These are phyloP conservation scores for Drechslerella stenobrocha DNA, from an alignment of 2,329 filamentous ascomycete species.

Conservation along the genomic window DNA sequence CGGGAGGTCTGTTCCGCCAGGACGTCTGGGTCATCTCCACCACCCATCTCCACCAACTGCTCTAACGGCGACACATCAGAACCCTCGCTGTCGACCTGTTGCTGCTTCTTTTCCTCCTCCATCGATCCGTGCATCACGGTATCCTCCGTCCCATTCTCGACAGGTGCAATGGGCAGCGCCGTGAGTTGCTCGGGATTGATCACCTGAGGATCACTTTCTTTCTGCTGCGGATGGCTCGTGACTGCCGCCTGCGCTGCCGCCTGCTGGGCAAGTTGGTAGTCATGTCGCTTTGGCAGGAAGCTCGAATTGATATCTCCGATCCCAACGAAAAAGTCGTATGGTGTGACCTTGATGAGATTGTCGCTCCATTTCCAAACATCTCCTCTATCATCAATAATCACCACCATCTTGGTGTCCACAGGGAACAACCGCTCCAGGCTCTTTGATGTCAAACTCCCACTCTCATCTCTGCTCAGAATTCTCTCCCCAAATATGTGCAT, in stretches of 20 bases:
- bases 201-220: slow-evolving; percentile 31
- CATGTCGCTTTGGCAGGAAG: slow-evolving; percentile 79
- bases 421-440: slow-evolving; percentile 88
- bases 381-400: slow-evolving; percentile 95
- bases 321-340: slow-evolving; percentile 97
- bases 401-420: slow-evolving; percentile 97
- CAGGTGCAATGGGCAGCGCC: slow-evolving; percentile 31
- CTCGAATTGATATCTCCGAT: slow-evolving; percentile 99
- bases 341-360: slow-evolving; percentile 90
- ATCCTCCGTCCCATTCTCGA: slow-evolving; percentile 47
- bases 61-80: slow-evolving; percentile 64
- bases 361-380: slow-evolving; percentile 95
- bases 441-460: slow-evolving; percentile 88
- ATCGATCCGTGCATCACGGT: slow-evolving; percentile 48
- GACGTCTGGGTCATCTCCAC: slow-evolving; percentile 68
- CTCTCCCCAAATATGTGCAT: slow-evolving; percentile 88
- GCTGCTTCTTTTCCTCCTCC: slow-evolving; percentile 45
- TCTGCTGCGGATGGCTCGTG: neutral
- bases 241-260: slow-evolving; percentile 18
- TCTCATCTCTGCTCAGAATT: slow-evolving; percentile 95
- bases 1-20: slow-evolving; percentile 77
- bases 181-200: slow-evolving; percentile 50
- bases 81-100: slow-evolving; percentile 52
- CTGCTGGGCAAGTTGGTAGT: slow-evolving; percentile 54
- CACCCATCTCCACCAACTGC: slow-evolving; percentile 75